phyloP scores from a whole-genome alignment of 2,329 filamentous ascomycete species.

The Cercospora sp. region DNA sequence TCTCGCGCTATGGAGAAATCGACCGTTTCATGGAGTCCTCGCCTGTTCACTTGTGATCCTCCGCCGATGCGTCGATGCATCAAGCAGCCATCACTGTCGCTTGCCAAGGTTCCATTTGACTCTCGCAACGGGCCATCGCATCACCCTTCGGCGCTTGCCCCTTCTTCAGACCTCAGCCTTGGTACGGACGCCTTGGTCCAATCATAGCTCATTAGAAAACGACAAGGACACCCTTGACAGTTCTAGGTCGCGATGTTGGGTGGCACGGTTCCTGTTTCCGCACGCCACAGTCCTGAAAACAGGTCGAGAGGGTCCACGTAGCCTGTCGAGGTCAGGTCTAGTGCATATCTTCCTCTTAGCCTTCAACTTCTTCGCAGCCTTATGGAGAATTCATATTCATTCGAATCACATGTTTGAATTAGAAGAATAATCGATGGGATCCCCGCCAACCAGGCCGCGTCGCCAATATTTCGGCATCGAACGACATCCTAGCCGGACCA shows the following conservation, averaged over 20 bases:
- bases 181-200: neutral
- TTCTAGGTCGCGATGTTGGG: neutral
- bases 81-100: neutral
- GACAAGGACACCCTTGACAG: neutral
- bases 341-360: neutral
- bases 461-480: conserved; percentile 12
- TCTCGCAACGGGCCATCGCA: conserved; percentile 1
- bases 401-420: neutral
- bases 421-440: conserved; percentile 8
- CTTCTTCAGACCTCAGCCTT: neutral
- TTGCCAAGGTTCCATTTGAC: neutral
- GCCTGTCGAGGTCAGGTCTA: neutral
- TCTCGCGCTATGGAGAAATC: neutral
- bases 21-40: neutral
- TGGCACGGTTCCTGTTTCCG: neutral
- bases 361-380: neutral
- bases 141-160: neutral
- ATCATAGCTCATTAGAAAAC: neutral
- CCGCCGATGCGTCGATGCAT: neutral
- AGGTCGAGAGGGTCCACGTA: conserved; percentile 2
- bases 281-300: conserved; percentile 3
- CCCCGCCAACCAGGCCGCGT: conserved; percentile 1
- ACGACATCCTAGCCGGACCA: conserved; percentile 2
- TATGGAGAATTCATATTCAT: neutral
- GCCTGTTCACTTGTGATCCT: neutral